phyloP scores from a whole-genome alignment of 1,284 basidiomycete species.

The Tilletia setariae region DNA sequence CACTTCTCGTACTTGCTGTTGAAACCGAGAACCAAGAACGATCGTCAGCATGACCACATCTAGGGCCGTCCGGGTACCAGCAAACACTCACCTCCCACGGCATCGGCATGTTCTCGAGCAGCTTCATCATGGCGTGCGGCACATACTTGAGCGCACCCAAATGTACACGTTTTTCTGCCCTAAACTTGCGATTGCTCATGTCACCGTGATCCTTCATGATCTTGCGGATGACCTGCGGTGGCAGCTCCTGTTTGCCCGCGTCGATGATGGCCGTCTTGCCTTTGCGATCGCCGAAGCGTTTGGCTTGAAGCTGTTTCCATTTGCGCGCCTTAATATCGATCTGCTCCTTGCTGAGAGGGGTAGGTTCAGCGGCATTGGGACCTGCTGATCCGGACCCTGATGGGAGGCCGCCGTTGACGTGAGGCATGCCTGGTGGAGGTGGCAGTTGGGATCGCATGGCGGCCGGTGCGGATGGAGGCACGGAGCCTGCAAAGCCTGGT shows the following conservation, averaged over 20 bases:
- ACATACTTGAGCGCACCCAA: constrained; percentile 97
- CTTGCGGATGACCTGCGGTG: constrained; percentile 68
- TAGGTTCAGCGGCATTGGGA: constrained; percentile 27
- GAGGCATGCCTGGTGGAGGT: constrained; percentile 14
- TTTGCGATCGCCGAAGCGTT: constrained; percentile 81
- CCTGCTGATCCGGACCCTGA: not conserved
- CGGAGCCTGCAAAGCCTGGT: constrained; percentile 32
- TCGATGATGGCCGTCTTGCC: constrained; percentile 79
- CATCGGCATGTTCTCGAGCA: constrained; percentile 97
- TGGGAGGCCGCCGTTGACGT: not conserved
- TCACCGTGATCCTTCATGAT: constrained; percentile 56
- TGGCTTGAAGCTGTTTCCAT: constrained; percentile 89
- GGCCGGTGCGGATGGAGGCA: constrained; percentile 31
- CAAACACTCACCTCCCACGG: constrained; percentile 75
- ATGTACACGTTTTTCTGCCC: constrained; percentile 98
- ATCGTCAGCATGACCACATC: not conserved
- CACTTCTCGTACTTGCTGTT: constrained; percentile 49
- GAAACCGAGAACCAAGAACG: not conserved
- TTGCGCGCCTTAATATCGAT: constrained; percentile 83
- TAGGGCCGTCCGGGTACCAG: not conserved
- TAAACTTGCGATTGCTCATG: constrained; percentile 64
- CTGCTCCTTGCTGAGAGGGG: constrained; percentile 68
- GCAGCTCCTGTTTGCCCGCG: constrained; percentile 75
- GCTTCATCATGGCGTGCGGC: constrained; percentile 97
- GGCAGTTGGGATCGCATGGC: constrained; percentile 26